A percentile compares a stretch with the other conserved stretches of the same genome.
Evolutionary conservation across 75 land plant species (phyloP).

Genomic region (Pinus tabuliformis): DNA sequence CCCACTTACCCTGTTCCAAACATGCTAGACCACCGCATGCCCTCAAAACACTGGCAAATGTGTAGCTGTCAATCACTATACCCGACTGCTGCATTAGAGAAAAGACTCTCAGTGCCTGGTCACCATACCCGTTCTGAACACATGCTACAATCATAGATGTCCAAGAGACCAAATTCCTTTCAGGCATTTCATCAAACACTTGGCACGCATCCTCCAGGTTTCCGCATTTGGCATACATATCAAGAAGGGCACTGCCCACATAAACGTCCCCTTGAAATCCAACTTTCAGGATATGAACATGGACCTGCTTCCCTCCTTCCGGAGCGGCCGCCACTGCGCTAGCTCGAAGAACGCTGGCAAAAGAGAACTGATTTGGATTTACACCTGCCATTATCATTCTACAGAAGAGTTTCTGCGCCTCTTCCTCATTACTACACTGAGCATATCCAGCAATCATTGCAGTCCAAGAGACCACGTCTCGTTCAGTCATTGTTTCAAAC

Average conservation of each 20-base stretch:
- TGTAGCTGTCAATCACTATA: constrained; percentile 47
- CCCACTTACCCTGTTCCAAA: constrained; percentile 38
- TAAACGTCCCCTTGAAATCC: constrained; percentile 33
- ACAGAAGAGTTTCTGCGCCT: constrained; percentile 16
- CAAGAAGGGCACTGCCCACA: constrained; percentile 48
- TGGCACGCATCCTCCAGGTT: constrained; percentile 34
- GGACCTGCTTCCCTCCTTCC: constrained; percentile 20
- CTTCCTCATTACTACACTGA: constrained; percentile 4
- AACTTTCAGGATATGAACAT: constrained; percentile 15
- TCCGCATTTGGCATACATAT: constrained; percentile 64
- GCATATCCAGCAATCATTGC: constrained; percentile 10
- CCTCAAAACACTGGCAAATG: constrained; percentile 60
- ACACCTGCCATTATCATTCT: constrained; percentile 13
- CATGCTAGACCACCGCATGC: constrained; percentile 57
- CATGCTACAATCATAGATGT: constrained; percentile 46
- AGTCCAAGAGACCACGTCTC: constrained; percentile 21
- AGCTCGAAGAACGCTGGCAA: constrained; percentile 25
- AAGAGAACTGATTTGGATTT: constrained; percentile 22
- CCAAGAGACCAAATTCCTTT: constrained; percentile 55
- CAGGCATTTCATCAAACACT: constrained; percentile 44
- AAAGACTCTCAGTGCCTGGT: no score
- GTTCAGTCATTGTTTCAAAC: constrained; percentile 3
- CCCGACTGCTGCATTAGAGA: constrained; percentile 14
- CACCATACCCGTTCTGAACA: no score
- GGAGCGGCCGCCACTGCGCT: constrained; percentile 18